Conservation (phyloP, 75 land plant species). For the Adiantum capillusveneris region DNA sequence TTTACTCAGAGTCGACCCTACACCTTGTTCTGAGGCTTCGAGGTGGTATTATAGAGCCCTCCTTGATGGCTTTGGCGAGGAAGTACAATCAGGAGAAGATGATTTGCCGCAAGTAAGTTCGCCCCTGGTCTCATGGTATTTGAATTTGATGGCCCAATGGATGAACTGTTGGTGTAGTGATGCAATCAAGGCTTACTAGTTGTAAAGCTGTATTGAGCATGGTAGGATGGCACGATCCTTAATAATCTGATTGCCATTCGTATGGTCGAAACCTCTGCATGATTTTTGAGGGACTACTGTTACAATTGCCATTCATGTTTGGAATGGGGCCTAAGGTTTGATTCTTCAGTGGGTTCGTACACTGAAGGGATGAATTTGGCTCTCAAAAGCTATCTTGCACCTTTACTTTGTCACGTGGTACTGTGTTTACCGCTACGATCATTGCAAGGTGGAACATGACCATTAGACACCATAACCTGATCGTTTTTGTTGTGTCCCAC, state of each 20-base stretch:
- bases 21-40: slow-evolving; percentile 68
- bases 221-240: background rate
- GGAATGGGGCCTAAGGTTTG: too few relatives aligned
- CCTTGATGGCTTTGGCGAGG: slow-evolving; percentile 59
- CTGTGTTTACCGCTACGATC: background rate
- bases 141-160: too few relatives aligned
- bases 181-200: background rate
- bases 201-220: background rate
- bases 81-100: slow-evolving; percentile 75
- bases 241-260: too few relatives aligned
- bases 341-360: too few relatives aligned
- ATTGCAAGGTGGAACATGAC: background rate
- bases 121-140: background rate
- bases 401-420: background rate
- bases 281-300: too few relatives aligned
- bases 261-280: too few relatives aligned
- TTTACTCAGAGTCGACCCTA: slow-evolving; percentile 49
- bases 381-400: background rate
- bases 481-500: too few relatives aligned
- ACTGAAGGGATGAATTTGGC: too few relatives aligned
- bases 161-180: too few relatives aligned
- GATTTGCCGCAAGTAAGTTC: slow-evolving; percentile 68
- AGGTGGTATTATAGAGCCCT: slow-evolving; percentile 65
- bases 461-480: background rate
- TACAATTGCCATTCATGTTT: too few relatives aligned